These are phyloP conservation scores for Cylindrotheca fusiformis DNA, from an alignment of 108 stramenopile genomes.

Conservation along the genomic window DNA sequence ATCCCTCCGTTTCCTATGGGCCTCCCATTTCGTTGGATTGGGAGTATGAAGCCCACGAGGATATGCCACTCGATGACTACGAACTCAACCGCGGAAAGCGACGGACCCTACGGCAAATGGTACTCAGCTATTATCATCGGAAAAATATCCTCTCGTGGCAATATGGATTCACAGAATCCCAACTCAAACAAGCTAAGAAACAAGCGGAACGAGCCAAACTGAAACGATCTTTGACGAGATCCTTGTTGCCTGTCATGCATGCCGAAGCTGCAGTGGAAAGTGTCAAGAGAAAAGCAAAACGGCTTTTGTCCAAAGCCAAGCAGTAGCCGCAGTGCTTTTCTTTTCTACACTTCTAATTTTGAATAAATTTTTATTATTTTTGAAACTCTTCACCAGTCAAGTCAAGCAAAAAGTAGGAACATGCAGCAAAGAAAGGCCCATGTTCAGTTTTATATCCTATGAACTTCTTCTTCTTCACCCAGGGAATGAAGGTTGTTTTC, in stretches of 20 bases:
- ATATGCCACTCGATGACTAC: constrained; percentile 48
- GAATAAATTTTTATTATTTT: too few species aligned
- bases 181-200: constrained; percentile 33
- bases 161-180: constrained; percentile 43
- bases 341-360: too few species aligned
- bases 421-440: too few species aligned
- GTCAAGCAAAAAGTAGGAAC: too few species aligned
- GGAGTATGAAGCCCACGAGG: constrained; percentile 48
- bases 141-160: constrained; percentile 31
- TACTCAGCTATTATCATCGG: constrained; percentile 45
- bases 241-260: constrained; percentile 21
- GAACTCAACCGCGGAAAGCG: constrained; percentile 36
- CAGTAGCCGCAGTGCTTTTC: too few species aligned
- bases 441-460: too few species aligned
- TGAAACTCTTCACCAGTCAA: too few species aligned
- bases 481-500: too few species aligned
- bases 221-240: constrained; percentile 33
- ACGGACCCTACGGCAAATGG: constrained; percentile 40
- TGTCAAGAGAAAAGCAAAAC: constrained; percentile 47
- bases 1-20: constrained; percentile 56
- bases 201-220: constrained; percentile 28
- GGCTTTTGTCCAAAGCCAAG: constrained; percentile 15
- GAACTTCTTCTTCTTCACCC: too few species aligned
- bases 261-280: constrained; percentile 47
- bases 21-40: constrained; percentile 64